Evolutionary conservation across 2,329 filamentous ascomycete genomes (phyloP).

Genomic region (Arthrobotrys megalospora): DNA sequence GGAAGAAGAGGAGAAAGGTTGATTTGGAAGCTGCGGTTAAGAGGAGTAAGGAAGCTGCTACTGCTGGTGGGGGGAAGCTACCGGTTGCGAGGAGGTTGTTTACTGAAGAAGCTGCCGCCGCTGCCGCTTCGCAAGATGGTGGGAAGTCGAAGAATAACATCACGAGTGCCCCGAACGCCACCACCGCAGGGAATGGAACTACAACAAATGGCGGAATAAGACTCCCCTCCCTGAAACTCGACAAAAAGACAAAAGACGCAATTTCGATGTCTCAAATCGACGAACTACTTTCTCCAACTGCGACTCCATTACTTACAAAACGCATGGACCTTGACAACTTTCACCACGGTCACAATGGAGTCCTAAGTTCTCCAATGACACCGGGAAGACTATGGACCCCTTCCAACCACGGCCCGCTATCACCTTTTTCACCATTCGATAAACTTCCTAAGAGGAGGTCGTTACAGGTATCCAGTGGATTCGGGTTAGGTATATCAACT

Average conservation of each 20-base stretch:
- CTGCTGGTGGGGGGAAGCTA: background rate
- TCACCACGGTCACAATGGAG: constrained; percentile 18
- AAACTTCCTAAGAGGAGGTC: constrained; percentile 45
- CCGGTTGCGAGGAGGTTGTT: constrained; percentile 63
- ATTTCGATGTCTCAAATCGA: constrained; percentile 59
- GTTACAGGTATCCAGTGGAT: constrained; percentile 35
- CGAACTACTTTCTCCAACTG: constrained; percentile 48
- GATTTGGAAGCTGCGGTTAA: constrained; percentile 7
- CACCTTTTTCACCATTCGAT: constrained; percentile 32
- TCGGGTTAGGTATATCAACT: constrained; percentile 6
- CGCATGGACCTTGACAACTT: constrained; percentile 42
- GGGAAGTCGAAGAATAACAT: too few relatives aligned
- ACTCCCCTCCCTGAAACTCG: constrained; percentile 35
- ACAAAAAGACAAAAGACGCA: constrained; percentile 47
- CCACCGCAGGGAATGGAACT: too few relatives aligned
- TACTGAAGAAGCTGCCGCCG: constrained; percentile 54
- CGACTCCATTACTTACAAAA: constrained; percentile 44
- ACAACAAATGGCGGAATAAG: constrained; percentile 30
- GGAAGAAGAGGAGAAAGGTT: constrained; percentile 68
- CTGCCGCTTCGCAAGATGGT: too few relatives aligned
- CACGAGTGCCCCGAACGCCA: too few relatives aligned
- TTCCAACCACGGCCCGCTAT: constrained; percentile 18
- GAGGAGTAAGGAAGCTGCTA: background rate
- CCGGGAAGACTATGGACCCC: constrained; percentile 43
- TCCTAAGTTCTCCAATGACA: constrained; percentile 26